Base-by-base conservation (phyloP, 176 grass and related monocot genomes). In the Bolboschoenus planiculmis region DNA sequence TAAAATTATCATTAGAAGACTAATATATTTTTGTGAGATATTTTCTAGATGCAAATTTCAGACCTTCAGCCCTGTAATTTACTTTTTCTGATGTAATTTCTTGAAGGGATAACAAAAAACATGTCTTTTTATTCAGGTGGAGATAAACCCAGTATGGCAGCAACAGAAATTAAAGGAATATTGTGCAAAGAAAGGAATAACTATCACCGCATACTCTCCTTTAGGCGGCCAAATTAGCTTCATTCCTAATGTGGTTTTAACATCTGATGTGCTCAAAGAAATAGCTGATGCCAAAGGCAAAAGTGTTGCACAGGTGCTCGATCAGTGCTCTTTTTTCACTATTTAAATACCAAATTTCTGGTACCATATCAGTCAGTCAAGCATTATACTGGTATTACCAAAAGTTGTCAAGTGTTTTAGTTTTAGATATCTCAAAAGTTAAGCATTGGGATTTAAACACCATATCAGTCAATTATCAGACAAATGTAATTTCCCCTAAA, bases 121-220 rank as follows among this genome's bases (percentile, higher is more conserved):
- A n/a, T n/a, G n/a, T 7, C 13, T 65, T 35, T 3, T 35, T 1
- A 35, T 65, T 65, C 73, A 84, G 88, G 88, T 91, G 63, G 89
- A 94, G 80, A 60, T 94, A 65, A 87, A 91, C 83, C 92, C 92
- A 14, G 64, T 34, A 10, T 94, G 92, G 89, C 92, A 91, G 35
- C 92, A 94, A 87, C 73, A 82, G 29, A 94, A 80, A 37, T 60
- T 94, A 29, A 60, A 81, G 75, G 20, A 24, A 0, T 94, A 87
- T 78, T 89, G 78, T 26, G 66, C 78, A 4, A 78, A 56, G 8
- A 94, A 72, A 83, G 87, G 85, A 39, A 84, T 94, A 83, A 80
- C 56, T 18, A 36, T 94, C 24, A 81, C 79, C 1, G 92, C 87
- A 0, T 91, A 86, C 80, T 91, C 89, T 56, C 83, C 92, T n/a